These are phyloP conservation scores for Rubus idaeus DNA, from an alignment of 306 rosid species.

Conservation along the genomic window DNA sequence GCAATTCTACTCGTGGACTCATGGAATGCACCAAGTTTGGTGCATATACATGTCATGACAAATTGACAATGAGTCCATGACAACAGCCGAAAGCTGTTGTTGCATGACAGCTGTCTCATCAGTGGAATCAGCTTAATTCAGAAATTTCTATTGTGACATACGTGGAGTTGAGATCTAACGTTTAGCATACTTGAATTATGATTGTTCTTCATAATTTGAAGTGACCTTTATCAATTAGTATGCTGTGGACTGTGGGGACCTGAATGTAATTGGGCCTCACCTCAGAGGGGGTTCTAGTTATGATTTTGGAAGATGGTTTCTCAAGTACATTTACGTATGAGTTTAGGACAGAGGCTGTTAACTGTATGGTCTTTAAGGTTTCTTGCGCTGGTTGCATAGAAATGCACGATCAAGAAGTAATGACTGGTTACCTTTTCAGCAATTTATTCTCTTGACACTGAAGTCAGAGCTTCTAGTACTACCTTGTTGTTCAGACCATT, in stretches of 20 bases:
- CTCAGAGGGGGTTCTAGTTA: neutral
- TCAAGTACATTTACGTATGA: neutral
- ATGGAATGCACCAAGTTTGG: conserved; percentile 1
- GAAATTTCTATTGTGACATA: neutral
- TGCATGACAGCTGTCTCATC: neutral
- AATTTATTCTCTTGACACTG: neutral
- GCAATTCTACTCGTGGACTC: neutral
- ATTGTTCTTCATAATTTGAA: too few relatives aligned
- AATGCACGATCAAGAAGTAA: neutral
- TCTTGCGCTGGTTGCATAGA: neutral
- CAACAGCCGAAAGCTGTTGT: neutral
- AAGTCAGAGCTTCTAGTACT: neutral
- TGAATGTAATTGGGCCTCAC: neutral
- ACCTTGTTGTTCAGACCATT: neutral
- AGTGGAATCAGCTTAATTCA: neutral
- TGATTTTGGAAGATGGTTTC: neutral
- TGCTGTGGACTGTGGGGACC: neutral
- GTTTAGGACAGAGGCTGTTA: neutral
- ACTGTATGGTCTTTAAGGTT: neutral
- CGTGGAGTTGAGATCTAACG: neutral
- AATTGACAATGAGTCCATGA: conserved; percentile 1
- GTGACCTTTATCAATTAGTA: neutral
- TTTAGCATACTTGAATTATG: neutral
- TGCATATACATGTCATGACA: neutral
- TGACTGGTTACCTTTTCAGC: neutral